Conservation (phyloP, 345 rosid species). For the Salix brachista region DNA sequence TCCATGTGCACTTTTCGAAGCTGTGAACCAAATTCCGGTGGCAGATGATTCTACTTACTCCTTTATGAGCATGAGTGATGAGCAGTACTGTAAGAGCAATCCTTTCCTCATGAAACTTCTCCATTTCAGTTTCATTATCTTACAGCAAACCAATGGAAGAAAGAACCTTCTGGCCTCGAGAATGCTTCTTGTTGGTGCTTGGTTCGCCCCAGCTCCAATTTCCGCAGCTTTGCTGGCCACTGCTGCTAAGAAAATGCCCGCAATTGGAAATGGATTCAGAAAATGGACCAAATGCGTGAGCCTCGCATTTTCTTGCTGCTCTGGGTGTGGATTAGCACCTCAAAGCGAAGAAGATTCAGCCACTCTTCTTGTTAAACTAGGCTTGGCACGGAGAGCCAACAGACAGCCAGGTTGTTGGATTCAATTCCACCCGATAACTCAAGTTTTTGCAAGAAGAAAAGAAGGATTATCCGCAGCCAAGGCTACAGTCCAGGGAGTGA, state of each 20-base stretch:
- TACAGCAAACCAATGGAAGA: slow-evolving; percentile 61
- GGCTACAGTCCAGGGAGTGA: slow-evolving; percentile 58
- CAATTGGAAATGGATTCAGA: slow-evolving; percentile 43
- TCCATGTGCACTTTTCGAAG: slow-evolving; percentile 73
- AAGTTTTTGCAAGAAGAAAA: slow-evolving; percentile 52
- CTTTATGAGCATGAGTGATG: slow-evolving; percentile 40
- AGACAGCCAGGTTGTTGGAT: slow-evolving; percentile 65
- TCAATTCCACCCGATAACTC: slow-evolving; percentile 77
- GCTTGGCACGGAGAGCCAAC: slow-evolving; percentile 59
- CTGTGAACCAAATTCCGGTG: slow-evolving; percentile 55
- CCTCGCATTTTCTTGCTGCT: slow-evolving; percentile 50
- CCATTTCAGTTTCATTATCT: slow-evolving; percentile 48
- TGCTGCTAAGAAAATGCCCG: slow-evolving; percentile 66
- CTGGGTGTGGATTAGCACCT: slow-evolving; percentile 62
- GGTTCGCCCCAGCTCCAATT: slow-evolving; percentile 81
- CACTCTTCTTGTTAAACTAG: slow-evolving; percentile 59
- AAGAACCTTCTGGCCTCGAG: slow-evolving; percentile 57
- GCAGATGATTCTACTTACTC: slow-evolving; percentile 49
- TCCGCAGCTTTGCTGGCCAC: slow-evolving; percentile 52
- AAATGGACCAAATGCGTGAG: slow-evolving; percentile 62
- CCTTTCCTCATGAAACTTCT: slow-evolving; percentile 63
- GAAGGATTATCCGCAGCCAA: slow-evolving; percentile 55
- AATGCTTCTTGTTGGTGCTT: slow-evolving; percentile 84
- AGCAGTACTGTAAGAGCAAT: slow-evolving; percentile 66
- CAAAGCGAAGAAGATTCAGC: slow-evolving; percentile 83